These are phyloP conservation scores for Protomyces pachydermus DNA, from an alignment of 1,139 yeast genomes.

Conservation along the genomic window DNA sequence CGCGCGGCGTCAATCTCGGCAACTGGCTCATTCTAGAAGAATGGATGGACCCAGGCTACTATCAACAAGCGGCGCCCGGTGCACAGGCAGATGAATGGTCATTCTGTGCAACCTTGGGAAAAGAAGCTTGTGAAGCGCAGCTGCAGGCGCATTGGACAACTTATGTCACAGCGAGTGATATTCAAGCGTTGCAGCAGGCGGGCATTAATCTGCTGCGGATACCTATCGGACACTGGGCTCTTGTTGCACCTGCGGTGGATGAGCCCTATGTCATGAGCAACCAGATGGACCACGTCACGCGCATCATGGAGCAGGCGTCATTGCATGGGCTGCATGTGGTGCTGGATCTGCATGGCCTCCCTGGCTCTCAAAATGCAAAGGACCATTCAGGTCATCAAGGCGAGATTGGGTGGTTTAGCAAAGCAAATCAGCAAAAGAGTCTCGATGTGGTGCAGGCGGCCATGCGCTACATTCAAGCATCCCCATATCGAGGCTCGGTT, in stretches of 20 bases:
- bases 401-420: conserved; percentile 47
- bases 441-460: conserved; percentile 16
- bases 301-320: conserved; percentile 70
- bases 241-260: conserved; percentile 47
- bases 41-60: conserved; percentile 77
- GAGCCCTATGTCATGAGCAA: conserved; percentile 78
- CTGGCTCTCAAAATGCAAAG: conserved; percentile 91
- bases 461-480: conserved; percentile 10
- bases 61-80: conserved; percentile 46
- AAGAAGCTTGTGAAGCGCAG: conserved; percentile 39
- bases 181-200: conserved; percentile 54
- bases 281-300: conserved; percentile 63
- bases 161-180: conserved; percentile 70
- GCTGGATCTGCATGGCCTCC: conserved; percentile 85
- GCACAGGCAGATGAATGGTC: conserved; percentile 40
- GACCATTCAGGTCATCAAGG: conserved; percentile 84
- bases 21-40: conserved; percentile 87
- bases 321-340: conserved; percentile 64
- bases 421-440: conserved; percentile 5
- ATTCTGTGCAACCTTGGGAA: conserved; percentile 52
- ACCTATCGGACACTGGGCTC: conserved; percentile 94
- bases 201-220: conserved; percentile 82
- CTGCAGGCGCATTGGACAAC: conserved; percentile 66
- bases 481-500: conserved; percentile 9
- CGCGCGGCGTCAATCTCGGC: conserved; percentile 75